Percentiles rank a stretch among this genome's conserved stretches.
Conservation (phyloP, 2,329 filamentous ascomycete genomes). For the Tolypocladium amazonense region DNA sequence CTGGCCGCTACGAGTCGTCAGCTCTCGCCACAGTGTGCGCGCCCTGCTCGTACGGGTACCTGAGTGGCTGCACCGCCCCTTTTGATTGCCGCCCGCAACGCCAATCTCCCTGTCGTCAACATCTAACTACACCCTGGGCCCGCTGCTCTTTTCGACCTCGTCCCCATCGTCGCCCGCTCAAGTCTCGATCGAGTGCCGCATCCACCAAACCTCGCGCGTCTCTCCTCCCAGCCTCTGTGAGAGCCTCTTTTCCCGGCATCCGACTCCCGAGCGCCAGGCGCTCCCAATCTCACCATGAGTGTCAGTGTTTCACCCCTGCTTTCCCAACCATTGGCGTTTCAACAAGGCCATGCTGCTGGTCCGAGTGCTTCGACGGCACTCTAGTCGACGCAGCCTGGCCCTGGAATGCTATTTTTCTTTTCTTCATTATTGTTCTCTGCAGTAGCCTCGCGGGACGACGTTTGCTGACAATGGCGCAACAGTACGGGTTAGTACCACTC, state of each 20-base stretch:
- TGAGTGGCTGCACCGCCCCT: background rate
- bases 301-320: constrained; percentile 14
- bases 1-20: background rate
- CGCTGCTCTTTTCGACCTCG: background rate
- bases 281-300: constrained; percentile 13
- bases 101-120: background rate
- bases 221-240: background rate
- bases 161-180: background rate
- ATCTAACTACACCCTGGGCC: background rate
- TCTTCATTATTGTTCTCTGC: background rate
- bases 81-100: background rate
- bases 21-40: background rate
- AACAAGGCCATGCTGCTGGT: constrained; percentile 4
- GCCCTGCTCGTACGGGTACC: background rate
- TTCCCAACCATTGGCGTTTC: constrained; percentile 12
- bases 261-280: constrained; percentile 3
- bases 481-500: constrained; percentile 43
- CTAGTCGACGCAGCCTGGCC: constrained; percentile 1
- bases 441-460: constrained; percentile 1
- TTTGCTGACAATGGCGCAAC: constrained; percentile 19
- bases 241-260: background rate
- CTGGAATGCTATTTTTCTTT: background rate
- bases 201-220: background rate
- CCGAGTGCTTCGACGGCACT: background rate
- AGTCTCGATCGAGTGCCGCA: background rate